A percentile compares a stretch with the other conserved stretches of the same genome.
phyloP scores from a whole-genome alignment of 2,329 filamentous ascomycete genomes.

The Venturia oleaginea region DNA sequence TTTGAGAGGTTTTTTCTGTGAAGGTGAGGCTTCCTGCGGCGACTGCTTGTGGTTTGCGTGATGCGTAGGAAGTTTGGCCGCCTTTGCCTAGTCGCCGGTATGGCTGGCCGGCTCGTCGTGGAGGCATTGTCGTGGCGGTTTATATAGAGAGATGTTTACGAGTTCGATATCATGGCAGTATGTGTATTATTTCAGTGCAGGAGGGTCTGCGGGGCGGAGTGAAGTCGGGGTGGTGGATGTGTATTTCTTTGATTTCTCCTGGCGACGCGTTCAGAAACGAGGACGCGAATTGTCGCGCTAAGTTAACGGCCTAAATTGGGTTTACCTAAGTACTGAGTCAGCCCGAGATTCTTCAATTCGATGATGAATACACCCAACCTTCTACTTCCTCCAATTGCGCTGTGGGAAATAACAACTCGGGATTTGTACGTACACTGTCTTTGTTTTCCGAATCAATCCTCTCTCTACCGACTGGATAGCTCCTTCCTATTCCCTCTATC shows the following conservation, averaged over 20 bases:
- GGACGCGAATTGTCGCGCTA: neutral
- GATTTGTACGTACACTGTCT: neutral
- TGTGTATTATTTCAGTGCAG: neutral
- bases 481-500: neutral
- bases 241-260: neutral
- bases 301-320: neutral
- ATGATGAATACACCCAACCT: neutral
- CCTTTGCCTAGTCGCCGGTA: conserved; percentile 35
- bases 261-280: neutral
- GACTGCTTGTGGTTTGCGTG: conserved; percentile 53
- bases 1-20: conserved; percentile 77
- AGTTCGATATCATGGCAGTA: neutral
- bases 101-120: conserved; percentile 32
- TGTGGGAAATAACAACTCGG: neutral
- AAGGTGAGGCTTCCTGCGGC: conserved; percentile 64
- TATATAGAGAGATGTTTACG: neutral
- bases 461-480: neutral
- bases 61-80: conserved; percentile 36
- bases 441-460: neutral
- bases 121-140: conserved; percentile 30
- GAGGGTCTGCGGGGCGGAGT: neutral
- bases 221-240: neutral
- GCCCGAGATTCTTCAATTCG: neutral
- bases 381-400: neutral
- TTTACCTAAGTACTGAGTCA: neutral